Evolutionary conservation across 2,329 filamentous ascomycete species (phyloP).

Genomic region (Dryadomyces quercivorus): DNA sequence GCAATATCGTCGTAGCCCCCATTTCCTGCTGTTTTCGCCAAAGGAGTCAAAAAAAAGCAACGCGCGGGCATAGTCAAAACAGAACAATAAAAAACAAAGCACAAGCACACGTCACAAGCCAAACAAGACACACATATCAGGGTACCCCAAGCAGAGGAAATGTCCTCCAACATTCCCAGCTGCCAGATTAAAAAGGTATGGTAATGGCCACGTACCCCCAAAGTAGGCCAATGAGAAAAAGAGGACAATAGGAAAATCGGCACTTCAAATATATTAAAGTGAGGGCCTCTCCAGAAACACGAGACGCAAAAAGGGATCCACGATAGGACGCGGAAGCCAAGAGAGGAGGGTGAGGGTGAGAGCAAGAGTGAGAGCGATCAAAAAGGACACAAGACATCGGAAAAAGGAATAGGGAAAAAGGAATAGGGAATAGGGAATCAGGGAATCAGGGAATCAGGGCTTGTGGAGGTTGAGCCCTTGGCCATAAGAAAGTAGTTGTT

Average conservation of each 20-base stretch:
- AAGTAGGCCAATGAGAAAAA: background rate
- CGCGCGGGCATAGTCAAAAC: background rate
- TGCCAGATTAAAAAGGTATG: background rate
- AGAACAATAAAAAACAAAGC: background rate
- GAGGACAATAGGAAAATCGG: background rate
- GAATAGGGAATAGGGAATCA: background rate
- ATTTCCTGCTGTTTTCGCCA: background rate
- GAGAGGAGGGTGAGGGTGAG: background rate
- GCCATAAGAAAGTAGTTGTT: background rate
- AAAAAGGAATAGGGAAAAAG: background rate
- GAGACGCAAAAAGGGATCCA: background rate
- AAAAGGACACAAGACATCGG: background rate
- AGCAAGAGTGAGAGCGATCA: background rate
- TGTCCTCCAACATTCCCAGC: background rate
- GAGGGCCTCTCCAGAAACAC: background rate
- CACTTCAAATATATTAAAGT: background rate
- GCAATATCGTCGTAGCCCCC: background rate
- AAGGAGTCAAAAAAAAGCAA: background rate
- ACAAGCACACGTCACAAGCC: background rate
- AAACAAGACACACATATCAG: background rate
- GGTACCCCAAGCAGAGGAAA: background rate
- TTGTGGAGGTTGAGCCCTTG: background rate
- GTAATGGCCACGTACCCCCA: background rate
- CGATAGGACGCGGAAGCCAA: background rate
- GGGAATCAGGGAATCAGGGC: background rate